A percentile compares a stretch with the other conserved stretches of the same genome.
Conservation (phyloP, 2,329 filamentous ascomycete species). For the Penicillium oxalicum region DNA sequence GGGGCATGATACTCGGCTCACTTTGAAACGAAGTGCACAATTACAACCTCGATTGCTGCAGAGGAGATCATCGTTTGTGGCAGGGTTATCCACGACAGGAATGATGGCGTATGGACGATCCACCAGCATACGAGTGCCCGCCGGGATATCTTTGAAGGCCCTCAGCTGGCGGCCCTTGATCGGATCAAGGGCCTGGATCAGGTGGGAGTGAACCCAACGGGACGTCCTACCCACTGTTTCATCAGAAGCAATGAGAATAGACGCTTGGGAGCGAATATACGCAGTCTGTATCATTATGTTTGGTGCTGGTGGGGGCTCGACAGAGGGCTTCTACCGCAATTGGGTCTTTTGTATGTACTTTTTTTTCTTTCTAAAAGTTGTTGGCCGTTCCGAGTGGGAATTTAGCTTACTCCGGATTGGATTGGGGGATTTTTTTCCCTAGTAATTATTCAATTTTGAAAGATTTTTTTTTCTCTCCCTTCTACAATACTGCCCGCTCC, state of each 20-base stretch:
- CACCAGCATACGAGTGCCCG: conserved; percentile 24
- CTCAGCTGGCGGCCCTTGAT: conserved; percentile 30
- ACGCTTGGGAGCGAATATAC: not conserved
- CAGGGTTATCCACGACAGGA: conserved; percentile 26
- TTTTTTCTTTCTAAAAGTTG: too few species aligned
- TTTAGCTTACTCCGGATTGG: too few species aligned
- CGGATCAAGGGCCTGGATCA: conserved; percentile 23
- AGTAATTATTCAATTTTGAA: too few species aligned
- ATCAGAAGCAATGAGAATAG: conserved; percentile 4
- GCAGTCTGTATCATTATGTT: too few species aligned
- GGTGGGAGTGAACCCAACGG: conserved; percentile 26
- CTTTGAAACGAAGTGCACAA: conserved; percentile 6
- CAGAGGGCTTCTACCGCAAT: too few species aligned
- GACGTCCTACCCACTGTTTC: conserved; percentile 6
- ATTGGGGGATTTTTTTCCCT: too few species aligned
- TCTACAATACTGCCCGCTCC: too few species aligned
- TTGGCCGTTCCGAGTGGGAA: too few species aligned
- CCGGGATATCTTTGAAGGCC: conserved; percentile 18
- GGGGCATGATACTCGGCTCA: conserved; percentile 14
- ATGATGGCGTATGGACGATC: conserved; percentile 29
- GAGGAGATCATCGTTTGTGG: conserved; percentile 18
- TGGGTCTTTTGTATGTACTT: too few species aligned
- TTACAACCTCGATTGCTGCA: conserved; percentile 30
- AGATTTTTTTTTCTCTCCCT: too few species aligned
- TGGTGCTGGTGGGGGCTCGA: too few species aligned